Conservation (phyloP, 23 red algal species). For the Gracilaria gracilis region DNA sequence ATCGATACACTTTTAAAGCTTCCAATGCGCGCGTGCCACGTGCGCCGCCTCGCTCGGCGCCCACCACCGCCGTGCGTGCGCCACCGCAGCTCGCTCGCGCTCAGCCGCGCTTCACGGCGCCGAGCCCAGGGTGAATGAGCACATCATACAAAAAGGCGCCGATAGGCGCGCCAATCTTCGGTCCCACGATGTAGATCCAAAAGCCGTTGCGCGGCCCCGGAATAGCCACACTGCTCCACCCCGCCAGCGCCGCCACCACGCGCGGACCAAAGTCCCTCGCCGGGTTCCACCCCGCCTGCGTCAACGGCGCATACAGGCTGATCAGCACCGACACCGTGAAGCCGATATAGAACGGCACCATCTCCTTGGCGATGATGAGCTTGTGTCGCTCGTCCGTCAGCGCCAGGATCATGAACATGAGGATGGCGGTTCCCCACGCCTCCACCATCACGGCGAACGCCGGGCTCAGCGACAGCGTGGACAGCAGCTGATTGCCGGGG, state of each 20-base stretch:
- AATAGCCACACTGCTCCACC: conserved; percentile 75
- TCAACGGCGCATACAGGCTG: conserved; percentile 69
- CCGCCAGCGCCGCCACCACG: conserved; percentile 70
- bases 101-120: not conserved
- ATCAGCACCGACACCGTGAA: conserved; percentile 79
- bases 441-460: conserved; percentile 67
- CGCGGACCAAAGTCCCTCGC: conserved; percentile 89
- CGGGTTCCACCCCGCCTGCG: conserved; percentile 79
- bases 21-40: too few species aligned
- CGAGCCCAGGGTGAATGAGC: conserved; percentile 59
- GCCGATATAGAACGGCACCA: conserved; percentile 83
- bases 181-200: conserved; percentile 80
- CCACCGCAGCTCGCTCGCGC: too few species aligned
- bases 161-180: conserved; percentile 75
- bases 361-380: conserved; percentile 64
- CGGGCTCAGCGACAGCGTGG: conserved; percentile 25
- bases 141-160: conserved; percentile 78
- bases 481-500: conserved; percentile 11
- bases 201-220: conserved; percentile 81
- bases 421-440: conserved; percentile 78
- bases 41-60: too few species aligned
- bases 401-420: conserved; percentile 84
- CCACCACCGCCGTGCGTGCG: too few species aligned
- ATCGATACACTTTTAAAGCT: too few species aligned
- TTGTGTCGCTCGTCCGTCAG: conserved; percentile 71